These are phyloP conservation scores for Fusarium sp. DNA, from an alignment of 2,329 filamentous ascomycete genomes.

Conservation along the genomic window DNA sequence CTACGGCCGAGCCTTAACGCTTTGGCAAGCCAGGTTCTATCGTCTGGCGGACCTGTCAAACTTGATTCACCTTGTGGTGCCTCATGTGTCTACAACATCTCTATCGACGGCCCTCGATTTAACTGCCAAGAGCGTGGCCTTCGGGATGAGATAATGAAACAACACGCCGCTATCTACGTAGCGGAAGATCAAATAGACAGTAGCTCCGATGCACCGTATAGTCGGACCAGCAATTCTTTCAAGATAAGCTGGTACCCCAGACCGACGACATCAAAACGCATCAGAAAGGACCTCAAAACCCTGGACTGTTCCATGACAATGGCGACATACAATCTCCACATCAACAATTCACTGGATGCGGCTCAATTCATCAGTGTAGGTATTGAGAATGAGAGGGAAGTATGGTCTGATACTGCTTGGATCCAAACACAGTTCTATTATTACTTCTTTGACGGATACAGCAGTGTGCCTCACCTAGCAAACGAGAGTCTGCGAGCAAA, in stretches of 20 bases:
- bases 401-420: not conserved
- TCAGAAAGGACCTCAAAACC: not conserved
- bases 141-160: not conserved
- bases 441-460: not conserved
- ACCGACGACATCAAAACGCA: not conserved
- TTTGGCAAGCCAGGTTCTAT: not conserved
- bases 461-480: too few relatives aligned
- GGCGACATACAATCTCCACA: not conserved
- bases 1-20: not conserved
- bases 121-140: not conserved
- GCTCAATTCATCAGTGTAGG: not conserved
- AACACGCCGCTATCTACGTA: not conserved
- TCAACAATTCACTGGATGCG: not conserved
- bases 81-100: not conserved
- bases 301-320: not conserved
- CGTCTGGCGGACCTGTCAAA: not conserved
- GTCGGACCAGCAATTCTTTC: not conserved
- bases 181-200: not conserved
- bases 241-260: not conserved
- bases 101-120: not conserved
- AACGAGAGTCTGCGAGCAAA: not conserved
- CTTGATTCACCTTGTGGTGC: not conserved
- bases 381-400: not conserved
- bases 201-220: not conserved
- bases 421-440: not conserved